phyloP scores from a whole-genome alignment of 208 protist species.

The Blechomonas ayalai region DNA sequence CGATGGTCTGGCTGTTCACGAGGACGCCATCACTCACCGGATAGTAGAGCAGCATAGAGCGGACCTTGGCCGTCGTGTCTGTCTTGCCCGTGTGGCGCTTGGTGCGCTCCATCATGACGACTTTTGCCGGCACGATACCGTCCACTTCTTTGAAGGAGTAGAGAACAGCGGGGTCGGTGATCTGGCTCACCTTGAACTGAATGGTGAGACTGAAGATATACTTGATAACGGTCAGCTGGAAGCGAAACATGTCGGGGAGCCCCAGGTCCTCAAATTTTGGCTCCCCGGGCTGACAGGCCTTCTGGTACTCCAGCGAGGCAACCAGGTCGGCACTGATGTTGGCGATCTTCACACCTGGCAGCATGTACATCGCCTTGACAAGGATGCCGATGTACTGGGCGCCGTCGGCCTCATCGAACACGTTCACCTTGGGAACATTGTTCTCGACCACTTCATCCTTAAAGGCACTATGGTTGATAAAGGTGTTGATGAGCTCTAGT shows the following conservation, averaged over 20 bases:
- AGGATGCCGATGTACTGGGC: slow-evolving; percentile 69
- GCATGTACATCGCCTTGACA: slow-evolving; percentile 86
- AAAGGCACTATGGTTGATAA: slow-evolving; percentile 76
- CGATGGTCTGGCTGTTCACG: slow-evolving; percentile 74
- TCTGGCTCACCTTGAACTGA: slow-evolving; percentile 80
- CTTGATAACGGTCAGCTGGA: slow-evolving; percentile 60
- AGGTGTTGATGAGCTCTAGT: slow-evolving; percentile 42
- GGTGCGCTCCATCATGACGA: slow-evolving; percentile 80
- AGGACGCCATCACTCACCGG: slow-evolving; percentile 78
- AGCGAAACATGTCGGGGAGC: slow-evolving; percentile 64
- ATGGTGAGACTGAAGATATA: slow-evolving; percentile 84
- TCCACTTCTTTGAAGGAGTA: slow-evolving; percentile 40
- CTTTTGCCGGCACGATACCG: slow-evolving; percentile 71
- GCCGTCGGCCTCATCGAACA: slow-evolving; percentile 33
- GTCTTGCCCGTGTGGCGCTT: slow-evolving; percentile 68
- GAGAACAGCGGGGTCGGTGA: slow-evolving; percentile 53
- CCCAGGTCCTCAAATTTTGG: slow-evolving; percentile 61
- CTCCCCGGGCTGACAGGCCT: slow-evolving; percentile 63
- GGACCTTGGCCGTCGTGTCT: slow-evolving; percentile 84
- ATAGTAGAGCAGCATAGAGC: slow-evolving; percentile 84
- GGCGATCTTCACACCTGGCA: slow-evolving; percentile 49
- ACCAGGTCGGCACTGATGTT: slow-evolving; percentile 61
- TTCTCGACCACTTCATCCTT: slow-evolving; percentile 67
- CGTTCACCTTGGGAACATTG: slow-evolving; percentile 70
- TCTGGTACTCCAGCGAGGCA: slow-evolving; percentile 69